Evolutionary conservation across 106 monocot genomes (phyloP), one percentile per base, ranked within the genome.

Genomic region (Phalaenopsis equestris): DNA sequence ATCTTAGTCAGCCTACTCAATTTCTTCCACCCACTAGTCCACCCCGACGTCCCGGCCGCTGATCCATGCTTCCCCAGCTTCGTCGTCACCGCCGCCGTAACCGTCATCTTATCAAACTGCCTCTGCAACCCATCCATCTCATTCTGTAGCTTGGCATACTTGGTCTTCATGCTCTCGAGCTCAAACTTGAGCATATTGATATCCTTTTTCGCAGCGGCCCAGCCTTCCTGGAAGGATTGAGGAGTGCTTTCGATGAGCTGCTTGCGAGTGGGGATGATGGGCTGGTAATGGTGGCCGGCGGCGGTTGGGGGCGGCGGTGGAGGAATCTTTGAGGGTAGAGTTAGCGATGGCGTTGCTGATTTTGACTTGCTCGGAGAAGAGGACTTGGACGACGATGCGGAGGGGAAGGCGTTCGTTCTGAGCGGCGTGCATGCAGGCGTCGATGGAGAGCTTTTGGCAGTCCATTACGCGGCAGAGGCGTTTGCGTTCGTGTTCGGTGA

Each of bases 351-450:
- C 96, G 76, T 90, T 94, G 88, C 90, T 94, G 76, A 97, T 92
- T 83, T 94, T 97, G 43, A 92, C 87, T 52, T 97, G 96, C 86
- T 97, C 96, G 12, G 92, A 94, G 92, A 97, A 97, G 72, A 97
- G 94, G 41, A 97, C 90, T 61, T 97, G 96, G 19, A 97, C 92
- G 0, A 94, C 96, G 4, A 97, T 75, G 5, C 96, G 91, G 42
- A 97, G 94, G 7, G 96, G 96, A 37, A 97, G 94, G 68, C 96
- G 88, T 78, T 97, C 96, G 84, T 97, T 97, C 89, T 94, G 96
- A 1, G 96, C 94, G 0, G 96, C 96, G 84, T 97, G 96, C 94
- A 94, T 97, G 82, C 96, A 94, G 24, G 96, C 96, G 42, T 97
- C 96, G 70, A 97, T 92, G 38, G 96, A 97, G 39, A 97, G 92